Base-by-base conservation (phyloP, 108 stramenopile genomes). In the Cyclotella kingstonii region DNA sequence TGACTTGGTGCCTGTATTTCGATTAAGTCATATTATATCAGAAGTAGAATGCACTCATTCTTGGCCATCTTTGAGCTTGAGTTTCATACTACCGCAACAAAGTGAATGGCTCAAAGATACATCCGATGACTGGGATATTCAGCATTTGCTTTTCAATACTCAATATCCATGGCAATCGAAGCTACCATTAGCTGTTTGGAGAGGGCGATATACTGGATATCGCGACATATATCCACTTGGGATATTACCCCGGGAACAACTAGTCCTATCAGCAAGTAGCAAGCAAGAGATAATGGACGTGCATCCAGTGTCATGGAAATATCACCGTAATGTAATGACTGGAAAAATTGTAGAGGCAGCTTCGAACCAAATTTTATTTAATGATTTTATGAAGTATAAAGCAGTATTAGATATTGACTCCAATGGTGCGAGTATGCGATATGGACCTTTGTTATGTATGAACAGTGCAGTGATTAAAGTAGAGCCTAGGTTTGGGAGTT, bases 381-480 rank as follows among this genome's bases (percentile, higher is more conserved):
- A 31, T 35, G 69, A 70, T 19, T 70, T 70, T 23, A 63, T 64
- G 63, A 63, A 65, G 27, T 70, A 64, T 40, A 63, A 8, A 48
- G 69, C 63, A 15, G 38, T 70, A 11, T 18, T 70, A 12, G 61
- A 70, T 25, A 70, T 70, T 7, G 69, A 70, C 22, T 53, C 36
- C 12, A 64, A 54, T 33, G 62, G 62, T 15, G 31, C 31, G 5
- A 63, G 61, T 31, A 55, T 54, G n/a, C 51, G 62, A 55, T 63
- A 44, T 48, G 69, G 52, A 8, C 51, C 36, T 1, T 26, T 63
- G 12, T 22, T 70, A 4, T 70, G 69, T 30, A 64, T 49, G 35
- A 70, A 70, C 41, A 56, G 54, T 55, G 69, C 64, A n/a, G 69
- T 70, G 7, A 34, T 70, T 41, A 63, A 70, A 57, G 53, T 70